A percentile compares a stretch with the other conserved stretches of the same genome.
These are phyloP conservation scores for Emericellopsis atlantica DNA, from an alignment of 2,329 filamentous ascomycete genomes.

Conservation along the genomic window DNA sequence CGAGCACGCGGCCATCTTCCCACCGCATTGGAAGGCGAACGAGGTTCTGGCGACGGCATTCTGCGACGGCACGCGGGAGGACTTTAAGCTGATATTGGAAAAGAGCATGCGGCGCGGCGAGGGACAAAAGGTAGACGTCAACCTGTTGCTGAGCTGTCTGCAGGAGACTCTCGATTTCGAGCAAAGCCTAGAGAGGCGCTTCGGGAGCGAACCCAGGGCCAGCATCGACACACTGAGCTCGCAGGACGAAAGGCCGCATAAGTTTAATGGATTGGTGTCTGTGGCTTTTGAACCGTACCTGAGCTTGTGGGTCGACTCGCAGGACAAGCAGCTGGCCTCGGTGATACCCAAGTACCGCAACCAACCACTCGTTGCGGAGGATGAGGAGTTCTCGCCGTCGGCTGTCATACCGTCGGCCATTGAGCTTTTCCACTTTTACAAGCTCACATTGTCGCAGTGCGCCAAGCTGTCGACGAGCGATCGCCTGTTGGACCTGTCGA, in stretches of 20 bases:
- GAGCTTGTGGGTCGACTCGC: slow-evolving; percentile 92
- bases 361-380: slow-evolving; percentile 65
- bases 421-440: slow-evolving; percentile 95
- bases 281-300: slow-evolving; percentile 96
- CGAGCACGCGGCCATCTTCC: slow-evolving; percentile 82
- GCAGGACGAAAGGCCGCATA: slow-evolving; percentile 59
- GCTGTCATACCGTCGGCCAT: slow-evolving; percentile 88
- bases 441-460: slow-evolving; percentile 83
- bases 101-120: slow-evolving; percentile 69
- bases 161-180: slow-evolving; percentile 97
- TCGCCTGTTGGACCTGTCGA: slow-evolving; percentile 71
- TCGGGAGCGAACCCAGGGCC: slow-evolving; percentile 58
- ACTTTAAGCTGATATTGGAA: slow-evolving; percentile 88
- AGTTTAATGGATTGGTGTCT: slow-evolving; percentile 83
- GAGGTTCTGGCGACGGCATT: slow-evolving; percentile 85
- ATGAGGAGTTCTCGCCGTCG: slow-evolving; percentile 87
- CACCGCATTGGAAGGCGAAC: slow-evolving; percentile 75
- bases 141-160: slow-evolving; percentile 74
- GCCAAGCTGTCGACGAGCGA: slow-evolving; percentile 91
- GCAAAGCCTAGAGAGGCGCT: slow-evolving; percentile 75
- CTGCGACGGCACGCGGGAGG: slow-evolving; percentile 88
- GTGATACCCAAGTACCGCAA: slow-evolving; percentile 82
- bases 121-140: slow-evolving; percentile 76
- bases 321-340: slow-evolving; percentile 73
- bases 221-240: slow-evolving; percentile 88